Base-by-base conservation (phyloP, 2,329 filamentous ascomycete genomes). In the Huntiella abstrusa region DNA sequence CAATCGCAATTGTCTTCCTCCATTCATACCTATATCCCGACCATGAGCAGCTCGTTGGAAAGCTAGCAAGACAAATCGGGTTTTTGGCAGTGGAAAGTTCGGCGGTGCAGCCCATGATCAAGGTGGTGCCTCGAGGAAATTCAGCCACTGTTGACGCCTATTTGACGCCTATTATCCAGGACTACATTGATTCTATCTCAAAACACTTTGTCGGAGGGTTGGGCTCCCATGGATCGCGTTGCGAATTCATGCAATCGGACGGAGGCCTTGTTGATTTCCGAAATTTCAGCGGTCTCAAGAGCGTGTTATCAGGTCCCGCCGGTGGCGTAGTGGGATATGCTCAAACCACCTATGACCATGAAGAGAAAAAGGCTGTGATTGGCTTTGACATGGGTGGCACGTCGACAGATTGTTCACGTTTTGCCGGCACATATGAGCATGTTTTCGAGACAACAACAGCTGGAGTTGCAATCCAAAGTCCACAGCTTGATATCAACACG, bases 191-290 rank as follows among this genome's bases (percentile, higher is more conserved):
- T 2, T 61, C 61, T 12, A 63, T 66, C 15, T 55, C 59, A 17
- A 58, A 58, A 2, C 62, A 56, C 1, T 94, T 95, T 53, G 72
- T 76, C 49, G 85, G 86, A 7, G 83, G 83, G 0, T 64, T 95
- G 0, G 85, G 85, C 2, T 80, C 91, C 4, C 77, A 80, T 59
- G 84, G 85, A 3, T 83, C 84, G 3, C 69, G 87, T 52, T 95
- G 87, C 62, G 86, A 95, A 59, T 94, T 95, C 54, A 94, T 94
- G 86, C 85, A 94, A 59, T 86, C 80, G 7, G 83, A 92, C 52
- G 84, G 83, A 16, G 75, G 76, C 0, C 59, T 80, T 2, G 74
- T 80, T 0, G 81, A 86, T 52, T 80, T 86, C 0, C 77, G 83
- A 47, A 78, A 75, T 53, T 93, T 95, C 56, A 87, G 83, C 0